Conservation (phyloP, 345 rosid genomes). For the Salix dunnii region DNA sequence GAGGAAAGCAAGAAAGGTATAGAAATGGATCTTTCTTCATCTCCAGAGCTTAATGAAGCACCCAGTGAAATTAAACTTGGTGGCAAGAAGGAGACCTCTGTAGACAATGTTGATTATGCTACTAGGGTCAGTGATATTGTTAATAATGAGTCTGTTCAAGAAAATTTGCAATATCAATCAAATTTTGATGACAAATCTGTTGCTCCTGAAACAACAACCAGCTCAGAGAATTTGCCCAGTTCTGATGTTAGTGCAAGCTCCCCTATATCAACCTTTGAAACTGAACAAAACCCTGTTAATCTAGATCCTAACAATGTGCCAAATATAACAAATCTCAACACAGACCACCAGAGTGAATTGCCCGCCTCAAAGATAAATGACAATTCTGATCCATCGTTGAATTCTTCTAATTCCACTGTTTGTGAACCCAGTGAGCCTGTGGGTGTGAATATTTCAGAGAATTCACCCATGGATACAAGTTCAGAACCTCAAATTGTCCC, state of each 20-base stretch:
- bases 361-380: slow-evolving; percentile 25
- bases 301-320: slow-evolving; percentile 30
- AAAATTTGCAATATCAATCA: slow-evolving; percentile 34
- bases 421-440: slow-evolving; percentile 27
- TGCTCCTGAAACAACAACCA: slow-evolving; percentile 35
- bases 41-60: slow-evolving; percentile 37
- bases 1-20: slow-evolving; percentile 34
- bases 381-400: slow-evolving; percentile 13
- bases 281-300: slow-evolving; percentile 24
- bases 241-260: slow-evolving; percentile 20
- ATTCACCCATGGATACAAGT: slow-evolving; percentile 34
- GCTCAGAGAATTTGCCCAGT: slow-evolving; percentile 33
- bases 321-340: slow-evolving; percentile 21
- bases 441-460: slow-evolving; percentile 26
- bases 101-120: slow-evolving; percentile 21
- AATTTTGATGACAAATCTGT: slow-evolving; percentile 25
- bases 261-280: slow-evolving; percentile 32
- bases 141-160: slow-evolving; percentile 23
- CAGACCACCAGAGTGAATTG: slow-evolving; percentile 26
- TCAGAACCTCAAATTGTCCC: slow-evolving; percentile 34
- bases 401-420: slow-evolving; percentile 26
- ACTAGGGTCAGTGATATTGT: slow-evolving; percentile 25
- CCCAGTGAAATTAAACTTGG: slow-evolving; percentile 27
- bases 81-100: slow-evolving; percentile 21
- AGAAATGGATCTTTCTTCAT: slow-evolving; percentile 25